Evolutionary conservation across 306 rosid genomes (phyloP), one percentile per base, ranked within the genome.

Genomic region (Pueraria montana): DNA sequence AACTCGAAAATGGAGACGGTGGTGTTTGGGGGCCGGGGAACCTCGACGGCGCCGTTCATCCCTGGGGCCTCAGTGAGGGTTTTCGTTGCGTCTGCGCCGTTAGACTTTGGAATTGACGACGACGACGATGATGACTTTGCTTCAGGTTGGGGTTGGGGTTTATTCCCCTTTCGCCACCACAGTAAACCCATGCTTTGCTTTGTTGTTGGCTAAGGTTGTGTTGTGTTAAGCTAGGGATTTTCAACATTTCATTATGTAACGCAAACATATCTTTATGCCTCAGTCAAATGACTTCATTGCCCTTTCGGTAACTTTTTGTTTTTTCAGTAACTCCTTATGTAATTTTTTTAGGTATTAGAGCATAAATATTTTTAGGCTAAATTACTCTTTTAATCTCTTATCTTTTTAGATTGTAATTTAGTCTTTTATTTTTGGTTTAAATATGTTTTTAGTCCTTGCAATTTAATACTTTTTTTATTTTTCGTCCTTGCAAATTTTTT

Each of bases 31-130:
- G 92, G 92, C 32, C 99, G 92, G 5, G 85, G 90, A 48, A 96
- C 94, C 87, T 92, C 93, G 11, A 96, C 46, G 5, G 99, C 99
- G 52, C 97, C 98, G 84, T 93, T 92, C 88, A 92, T 89, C 13
- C 99, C 97, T 0, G 96, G 88, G 1, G 82, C 89, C 81, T 88
- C 92, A 0, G 13, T 2, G 0, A 38, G 21, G 0, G 91, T 66
- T 24, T 74, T 70, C 0, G 53, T 24, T 21, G 75, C 32, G 6
- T 18, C 61, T 14, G 58, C 53, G 38, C 76, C 71, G 5, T 50
- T 59, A 1, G 83, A 34, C 40, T 68, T 80, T 36, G 55, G 64
- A 9, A 38, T 13, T 11, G 84, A 66, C 2, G 77, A 36, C 38
- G 38, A 34, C 38, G n/a, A n/a, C 52, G 6, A 36, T 10, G 34